Evolutionary conservation across 1,139 yeast genomes (phyloP), one percentile per base, ranked within the genome.

Genomic region (Yamadazyma triangularis): DNA sequence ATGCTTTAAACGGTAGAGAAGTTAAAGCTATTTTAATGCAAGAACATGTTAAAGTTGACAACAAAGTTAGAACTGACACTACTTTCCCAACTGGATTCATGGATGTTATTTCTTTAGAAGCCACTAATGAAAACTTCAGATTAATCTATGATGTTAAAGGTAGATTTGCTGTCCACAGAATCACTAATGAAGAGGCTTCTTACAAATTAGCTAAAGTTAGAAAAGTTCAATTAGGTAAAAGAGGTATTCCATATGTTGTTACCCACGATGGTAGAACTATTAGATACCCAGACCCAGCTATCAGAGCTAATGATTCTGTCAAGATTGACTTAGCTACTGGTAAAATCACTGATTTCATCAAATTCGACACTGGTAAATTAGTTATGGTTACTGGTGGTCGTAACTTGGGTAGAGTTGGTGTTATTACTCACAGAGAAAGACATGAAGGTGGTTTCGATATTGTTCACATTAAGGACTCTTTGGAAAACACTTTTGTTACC

Each of bases 361-460:
- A 87, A 74, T 89, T 89, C 65, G 96, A 87, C 68, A 78, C 91
- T 58, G 97, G 97, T 70, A 86, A 79, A 72, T 77, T 87, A 64
- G 96, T 83, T 52, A 89, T 88, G 93, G 93, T 85, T 68, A 89
- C 96, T 52, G 97, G 97, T 77, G 97, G 97, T 76, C 91, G 96
- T 75, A 88, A 87, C 84, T 81, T 89, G 94, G 98, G 98, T 68
- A 85, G 98, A 75, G 89, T 88, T 65, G 98, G 98, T 83, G 88
- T 86, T 54, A 88, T 89, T 67, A 77, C 83, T 56, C 96, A 89
- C 93, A 84, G 94, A 75, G 98, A 89, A 77, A 87, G 85, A 76
- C 98, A 89, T 80, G 96, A 89, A 69, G 98, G 98, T 70, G 97
- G 97, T 69, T 89, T 91, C 79, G 97, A 89, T 72, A 83, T 89